Base-by-base conservation (phyloP, 179 eudicot genomes). In the Beta corolliflora region DNA sequence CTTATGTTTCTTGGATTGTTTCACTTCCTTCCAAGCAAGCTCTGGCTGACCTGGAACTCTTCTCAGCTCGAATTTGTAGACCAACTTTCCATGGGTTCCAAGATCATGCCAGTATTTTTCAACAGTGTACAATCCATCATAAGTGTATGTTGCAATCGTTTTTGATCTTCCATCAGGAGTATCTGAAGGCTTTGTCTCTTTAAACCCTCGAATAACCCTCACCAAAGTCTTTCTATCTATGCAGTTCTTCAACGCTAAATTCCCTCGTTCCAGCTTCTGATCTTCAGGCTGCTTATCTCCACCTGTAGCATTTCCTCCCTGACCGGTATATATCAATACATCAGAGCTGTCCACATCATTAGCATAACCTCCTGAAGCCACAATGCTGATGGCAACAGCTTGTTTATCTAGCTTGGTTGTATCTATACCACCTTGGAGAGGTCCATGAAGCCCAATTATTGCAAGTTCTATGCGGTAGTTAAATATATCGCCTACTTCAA, bases 181-280 rank as follows among this genome's bases (percentile, higher is more conserved):
- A 9, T 88, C 92, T 18, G 85, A 66, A 59, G 88, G 13, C 76
- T 89, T 94, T 36, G 83, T 84, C 80, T 90, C 95, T 79, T 86
- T 90, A 79, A 81, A 89, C 11, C 97, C 98, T 66, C 96, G 91
- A 44, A 91, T 84, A 58, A 96, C 98, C 80, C 99, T 88, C 16
- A 96, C 96, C 5, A 87, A 86, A 84, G 83, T 92, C 84, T 72
- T 82, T 21, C 80, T 75, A 36, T 83, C 55, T 55, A 92, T 87
- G 81, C 94, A 90, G 69, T 94, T 96, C 67, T 85, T 85, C 76
- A 96, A 63, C 11, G 96, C 97, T 65, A 96, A 80, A 79, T 94
- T 96, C 41, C 98, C 98, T 80, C 92, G 86, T 82, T 87, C 97
- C 59, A 96, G 98, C 69, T 91, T 91, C 83, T 96, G 99, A 78